phyloP scores from a whole-genome alignment of 139 green algal species.

The Spirogloea muscicola region DNA sequence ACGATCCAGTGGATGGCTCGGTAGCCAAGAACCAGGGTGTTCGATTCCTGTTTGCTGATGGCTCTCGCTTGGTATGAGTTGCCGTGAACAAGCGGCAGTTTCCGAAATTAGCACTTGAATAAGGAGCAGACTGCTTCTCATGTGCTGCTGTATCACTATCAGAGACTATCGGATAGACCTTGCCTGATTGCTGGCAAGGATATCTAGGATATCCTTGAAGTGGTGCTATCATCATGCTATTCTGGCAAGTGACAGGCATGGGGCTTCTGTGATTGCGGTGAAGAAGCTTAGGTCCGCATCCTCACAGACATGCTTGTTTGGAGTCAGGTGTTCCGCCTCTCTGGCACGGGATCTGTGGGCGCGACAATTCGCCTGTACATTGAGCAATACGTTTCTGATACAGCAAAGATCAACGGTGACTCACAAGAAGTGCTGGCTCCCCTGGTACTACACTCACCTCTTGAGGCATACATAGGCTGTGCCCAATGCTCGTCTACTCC shows the following conservation, averaged over 20 bases:
- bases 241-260: too few relatives aligned
- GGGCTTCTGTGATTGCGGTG: not conserved
- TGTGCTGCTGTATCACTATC: conserved; percentile 2
- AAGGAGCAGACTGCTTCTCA: conserved; percentile 7
- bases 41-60: conserved; percentile 53
- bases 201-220: not conserved
- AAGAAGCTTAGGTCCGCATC: not conserved
- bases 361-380: conserved; percentile 96
- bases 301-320: not conserved
- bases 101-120: not conserved
- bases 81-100: not conserved
- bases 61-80: conserved; percentile 41
- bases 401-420: conserved; percentile 70
- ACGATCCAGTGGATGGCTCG: conserved; percentile 44
- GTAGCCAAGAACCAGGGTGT: conserved; percentile 53
- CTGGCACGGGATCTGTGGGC: conserved; percentile 80
- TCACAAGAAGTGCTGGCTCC: conserved; percentile 70
- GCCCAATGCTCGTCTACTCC: too few relatives aligned
- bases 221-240: not conserved
- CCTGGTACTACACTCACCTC: too few relatives aligned
- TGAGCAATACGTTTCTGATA: conserved; percentile 87
- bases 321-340: conserved; percentile 74
- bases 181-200: not conserved
- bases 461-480: too few relatives aligned
- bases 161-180: not conserved